A percentile compares a stretch with the other conserved stretches of the same genome.
Conservation (phyloP, 2,329 filamentous ascomycete species). For the Penicillium nordicum region DNA sequence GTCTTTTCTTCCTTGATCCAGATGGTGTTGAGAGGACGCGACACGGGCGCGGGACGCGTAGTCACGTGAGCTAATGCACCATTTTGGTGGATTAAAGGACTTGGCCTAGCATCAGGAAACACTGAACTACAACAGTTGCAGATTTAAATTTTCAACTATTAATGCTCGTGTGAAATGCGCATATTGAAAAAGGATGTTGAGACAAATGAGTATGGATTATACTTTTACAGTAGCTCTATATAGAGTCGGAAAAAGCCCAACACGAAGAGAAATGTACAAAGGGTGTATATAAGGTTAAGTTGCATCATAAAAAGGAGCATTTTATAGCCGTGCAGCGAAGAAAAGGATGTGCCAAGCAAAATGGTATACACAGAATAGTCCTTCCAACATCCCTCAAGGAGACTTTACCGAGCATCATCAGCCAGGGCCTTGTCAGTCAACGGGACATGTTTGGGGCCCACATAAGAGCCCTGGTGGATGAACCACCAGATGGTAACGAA, state of each 20-base stretch:
- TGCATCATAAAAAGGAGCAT: constrained; percentile 10
- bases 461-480: constrained; percentile 32
- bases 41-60: constrained; percentile 14
- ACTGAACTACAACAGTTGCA: neutral
- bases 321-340: constrained; percentile 9
- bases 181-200: too few relatives aligned
- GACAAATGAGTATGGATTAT: neutral
- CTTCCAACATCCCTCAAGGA: neutral
- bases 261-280: constrained; percentile 12
- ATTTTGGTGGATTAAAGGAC: neutral
- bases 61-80: constrained; percentile 18
- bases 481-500: constrained; percentile 50
- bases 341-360: constrained; percentile 13
- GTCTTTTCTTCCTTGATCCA: neutral
- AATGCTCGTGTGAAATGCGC: too few relatives aligned
- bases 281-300: constrained; percentile 13
- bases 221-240: constrained; percentile 7
- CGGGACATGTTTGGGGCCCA: constrained; percentile 37
- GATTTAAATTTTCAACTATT: neutral
- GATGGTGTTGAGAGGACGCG: constrained; percentile 13
- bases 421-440: constrained; percentile 33
- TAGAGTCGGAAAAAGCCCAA: neutral
- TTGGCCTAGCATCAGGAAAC: neutral
- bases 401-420: constrained; percentile 30
- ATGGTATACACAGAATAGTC: constrained; percentile 17